Evolutionary conservation across 768 basidiomycete genomes (phyloP).

Genomic region (Hericium erinaceus): DNA sequence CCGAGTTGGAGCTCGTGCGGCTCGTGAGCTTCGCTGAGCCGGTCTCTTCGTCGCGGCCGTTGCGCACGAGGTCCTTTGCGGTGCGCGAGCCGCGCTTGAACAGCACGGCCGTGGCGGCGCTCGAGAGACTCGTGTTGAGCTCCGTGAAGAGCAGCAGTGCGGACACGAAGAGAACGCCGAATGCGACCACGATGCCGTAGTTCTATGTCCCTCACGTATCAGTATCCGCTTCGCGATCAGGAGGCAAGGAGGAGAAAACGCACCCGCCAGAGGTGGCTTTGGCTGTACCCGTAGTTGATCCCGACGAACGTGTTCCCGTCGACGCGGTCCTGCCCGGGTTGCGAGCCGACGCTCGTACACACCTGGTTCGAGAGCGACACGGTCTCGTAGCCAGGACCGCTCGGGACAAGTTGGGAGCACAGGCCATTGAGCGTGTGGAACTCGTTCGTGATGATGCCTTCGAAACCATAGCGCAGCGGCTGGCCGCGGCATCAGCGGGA

Average conservation of each 20-base stretch:
- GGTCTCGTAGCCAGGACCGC: conserved; percentile 53
- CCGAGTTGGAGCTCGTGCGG: neutral
- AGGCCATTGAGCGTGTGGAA: conserved; percentile 60
- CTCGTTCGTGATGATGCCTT: conserved; percentile 71
- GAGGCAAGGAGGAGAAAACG: conserved; percentile 7
- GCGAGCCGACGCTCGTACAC: conserved; percentile 62
- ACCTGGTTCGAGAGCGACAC: conserved; percentile 58
- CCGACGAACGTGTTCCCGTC: conserved; percentile 48
- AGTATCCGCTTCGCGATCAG: neutral
- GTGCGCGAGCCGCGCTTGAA: conserved; percentile 53
- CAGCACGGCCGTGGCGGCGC: conserved; percentile 37
- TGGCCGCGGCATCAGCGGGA: conserved; percentile 22
- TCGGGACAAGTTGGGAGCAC: conserved; percentile 52
- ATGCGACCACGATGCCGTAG: conserved; percentile 61
- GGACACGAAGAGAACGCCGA: conserved; percentile 49
- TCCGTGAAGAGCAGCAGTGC: conserved; percentile 54
- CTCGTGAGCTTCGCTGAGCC: neutral
- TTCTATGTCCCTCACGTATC: conserved; percentile 30
- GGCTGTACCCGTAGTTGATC: conserved; percentile 33
- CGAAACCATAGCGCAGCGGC: conserved; percentile 68
- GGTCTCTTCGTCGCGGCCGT: conserved; percentile 1
- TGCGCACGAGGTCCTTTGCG: conserved; percentile 6
- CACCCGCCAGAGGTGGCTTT: conserved; percentile 41
- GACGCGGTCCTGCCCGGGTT: conserved; percentile 51
- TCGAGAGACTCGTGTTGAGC: conserved; percentile 30